phyloP scores from a whole-genome alignment of 441 rosid species.

The Pelargonium myrrhifolium region DNA sequence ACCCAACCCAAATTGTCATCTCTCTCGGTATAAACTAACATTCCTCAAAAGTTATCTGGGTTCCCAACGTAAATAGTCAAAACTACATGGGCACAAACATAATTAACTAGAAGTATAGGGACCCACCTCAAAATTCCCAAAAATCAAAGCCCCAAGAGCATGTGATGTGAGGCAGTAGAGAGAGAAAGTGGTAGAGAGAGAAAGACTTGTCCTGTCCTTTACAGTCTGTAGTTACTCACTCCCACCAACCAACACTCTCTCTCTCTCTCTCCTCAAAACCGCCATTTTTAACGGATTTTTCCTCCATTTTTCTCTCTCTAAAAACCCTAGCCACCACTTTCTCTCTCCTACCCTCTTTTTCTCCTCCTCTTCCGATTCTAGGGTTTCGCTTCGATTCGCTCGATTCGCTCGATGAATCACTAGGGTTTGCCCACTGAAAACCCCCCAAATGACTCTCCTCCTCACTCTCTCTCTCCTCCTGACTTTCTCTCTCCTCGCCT shows the following conservation, averaged over 20 bases:
- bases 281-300: constrained; percentile 32
- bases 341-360: neutral
- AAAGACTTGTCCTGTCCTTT: constrained; percentile 24
- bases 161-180: neutral
- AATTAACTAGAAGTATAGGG: neutral
- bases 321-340: constrained; percentile 5
- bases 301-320: constrained; percentile 3
- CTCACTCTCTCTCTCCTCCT: constrained; percentile 21
- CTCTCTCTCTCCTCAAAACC: constrained; percentile 17
- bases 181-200: neutral
- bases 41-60: neutral
- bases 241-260: constrained; percentile 29
- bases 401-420: constrained; percentile 19
- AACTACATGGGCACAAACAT: neutral
- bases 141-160: neutral
- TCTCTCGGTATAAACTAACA: no score
- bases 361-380: constrained; percentile 14
- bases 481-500: constrained; percentile 15
- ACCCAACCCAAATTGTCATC: no score
- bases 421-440: constrained; percentile 10
- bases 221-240: constrained; percentile 41
- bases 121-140: neutral
- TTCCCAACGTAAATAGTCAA: neutral
- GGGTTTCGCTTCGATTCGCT: constrained; percentile 3
- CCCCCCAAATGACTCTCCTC: constrained; percentile 43